Base-by-base conservation (phyloP, 2,329 filamentous ascomycete species). In the Coniella vitis region DNA sequence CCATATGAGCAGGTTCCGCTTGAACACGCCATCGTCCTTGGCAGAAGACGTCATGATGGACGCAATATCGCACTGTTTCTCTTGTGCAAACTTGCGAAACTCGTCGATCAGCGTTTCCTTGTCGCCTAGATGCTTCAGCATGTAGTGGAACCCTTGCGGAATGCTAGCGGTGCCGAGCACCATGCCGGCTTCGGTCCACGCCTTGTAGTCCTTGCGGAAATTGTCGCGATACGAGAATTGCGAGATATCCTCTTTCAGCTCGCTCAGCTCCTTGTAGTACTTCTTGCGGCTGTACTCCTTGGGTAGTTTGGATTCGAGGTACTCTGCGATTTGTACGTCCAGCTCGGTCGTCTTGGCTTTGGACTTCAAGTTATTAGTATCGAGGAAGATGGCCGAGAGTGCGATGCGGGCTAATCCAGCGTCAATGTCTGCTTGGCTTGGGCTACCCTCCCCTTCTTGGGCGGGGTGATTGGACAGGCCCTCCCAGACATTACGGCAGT, bases 121-220 rank as follows among this genome's bases (percentile, higher is more conserved):
- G 2, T 70, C 66, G 3, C 67, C 71, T 2, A 77, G 78, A 56
- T 79, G 79, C 13, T 64, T 58, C 10, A 79, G 61, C 35, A 90
- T 64, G 54, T 81, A 86, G 4, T 67, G 65, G 5, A 90, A 65
- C n/a, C 75, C 67, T 56, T 81, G 81, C 3, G 86, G 79, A 3
- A 84, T 72, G 37, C 78, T 78, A 57, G 79, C 79, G 47, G 87
- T 79, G n/a, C 87, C 87, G 4, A 91, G 71, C 16, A 67, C 71
- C 34, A 80, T 61, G 0, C 65, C 68, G 10, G 69, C 68, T 48
- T 81, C 78, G 10, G 67, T 68, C 87, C 87, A 93, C 60, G 86
- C 75, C 68, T 94, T 94, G 67, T 90, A 94, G 66, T 94, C 87
- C 64, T 91, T 91, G 55, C 85, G 74, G 45, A 91, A 65, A 35